Conservation (phyloP, 2,329 filamentous ascomycete species). For the Penicillium janthinellum region DNA sequence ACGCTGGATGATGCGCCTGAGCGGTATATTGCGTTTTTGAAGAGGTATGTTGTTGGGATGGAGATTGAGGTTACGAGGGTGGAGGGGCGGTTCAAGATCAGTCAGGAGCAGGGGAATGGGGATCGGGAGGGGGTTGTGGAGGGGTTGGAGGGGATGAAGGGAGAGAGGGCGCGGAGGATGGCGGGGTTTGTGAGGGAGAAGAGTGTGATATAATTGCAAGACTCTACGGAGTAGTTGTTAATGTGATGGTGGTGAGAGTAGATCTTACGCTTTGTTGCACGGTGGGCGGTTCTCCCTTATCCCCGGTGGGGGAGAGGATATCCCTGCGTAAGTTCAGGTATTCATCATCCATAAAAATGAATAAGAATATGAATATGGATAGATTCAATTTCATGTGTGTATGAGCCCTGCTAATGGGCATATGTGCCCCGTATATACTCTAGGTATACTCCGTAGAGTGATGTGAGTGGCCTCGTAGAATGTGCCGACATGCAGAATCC, state of each 20-base stretch:
- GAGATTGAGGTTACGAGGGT: constrained; percentile 21
- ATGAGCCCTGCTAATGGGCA: too few relatives aligned
- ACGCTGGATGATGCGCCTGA: constrained; percentile 20
- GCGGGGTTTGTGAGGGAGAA: constrained; percentile 18
- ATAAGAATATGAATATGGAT: too few relatives aligned
- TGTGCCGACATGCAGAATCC: neutral
- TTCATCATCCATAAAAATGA: too few relatives aligned
- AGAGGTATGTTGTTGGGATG: constrained; percentile 25
- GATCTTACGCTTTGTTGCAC: neutral
- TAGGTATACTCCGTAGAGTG: too few relatives aligned
- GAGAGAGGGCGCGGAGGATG: constrained; percentile 18
- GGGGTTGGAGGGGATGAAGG: constrained; percentile 14
- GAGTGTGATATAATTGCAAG: neutral
- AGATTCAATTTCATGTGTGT: too few relatives aligned
- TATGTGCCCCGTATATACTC: too few relatives aligned
- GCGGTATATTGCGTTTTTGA: constrained; percentile 20
- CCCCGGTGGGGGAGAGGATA: too few relatives aligned
- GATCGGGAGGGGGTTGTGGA: constrained; percentile 24
- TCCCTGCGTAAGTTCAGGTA: too few relatives aligned
- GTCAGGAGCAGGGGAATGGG: constrained; percentile 19
- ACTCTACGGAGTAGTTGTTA: too few relatives aligned
- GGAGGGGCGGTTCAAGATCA: constrained; percentile 25
- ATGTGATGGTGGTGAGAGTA: neutral
- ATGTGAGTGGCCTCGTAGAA: neutral
- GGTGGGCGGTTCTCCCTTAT: too few relatives aligned